phyloP scores from a whole-genome alignment of 129 eudicot genomes.

The Ambrosia trifida region DNA sequence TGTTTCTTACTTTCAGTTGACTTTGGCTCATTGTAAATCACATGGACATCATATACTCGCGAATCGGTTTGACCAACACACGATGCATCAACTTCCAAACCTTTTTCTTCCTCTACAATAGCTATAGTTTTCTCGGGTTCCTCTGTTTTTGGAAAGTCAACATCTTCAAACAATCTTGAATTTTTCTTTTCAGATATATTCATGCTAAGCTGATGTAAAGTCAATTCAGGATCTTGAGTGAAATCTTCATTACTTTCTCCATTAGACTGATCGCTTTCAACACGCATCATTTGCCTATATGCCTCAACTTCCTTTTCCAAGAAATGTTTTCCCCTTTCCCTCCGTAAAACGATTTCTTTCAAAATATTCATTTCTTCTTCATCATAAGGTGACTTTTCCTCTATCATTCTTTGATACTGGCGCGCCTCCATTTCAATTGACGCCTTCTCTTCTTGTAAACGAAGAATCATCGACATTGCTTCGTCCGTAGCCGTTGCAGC shows the following conservation, averaged over 20 bases:
- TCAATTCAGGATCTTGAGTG: constrained; percentile 51
- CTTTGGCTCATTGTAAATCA: constrained; percentile 40
- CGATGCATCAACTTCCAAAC: constrained; percentile 18
- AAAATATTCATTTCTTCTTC: constrained; percentile 88
- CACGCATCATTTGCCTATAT: constrained; percentile 48
- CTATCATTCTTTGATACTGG: constrained; percentile 81
- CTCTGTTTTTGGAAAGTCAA: too few relatives aligned
- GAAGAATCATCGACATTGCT: constrained; percentile 98
- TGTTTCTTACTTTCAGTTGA: constrained; percentile 17
- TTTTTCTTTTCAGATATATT: too few relatives aligned
- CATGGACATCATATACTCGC: constrained; percentile 68
- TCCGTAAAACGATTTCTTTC: constrained; percentile 73
- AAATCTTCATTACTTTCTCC: constrained; percentile 30
- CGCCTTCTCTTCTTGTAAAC: constrained; percentile 92
- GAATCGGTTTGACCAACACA: constrained; percentile 32
- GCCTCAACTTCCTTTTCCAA: constrained; percentile 85
- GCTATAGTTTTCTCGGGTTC: too few relatives aligned
- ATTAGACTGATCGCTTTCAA: constrained; percentile 39
- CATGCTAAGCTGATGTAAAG: constrained; percentile 46
- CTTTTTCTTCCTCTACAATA: constrained; percentile 39
- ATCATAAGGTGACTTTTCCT: constrained; percentile 33
- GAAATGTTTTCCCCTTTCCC: constrained; percentile 79
- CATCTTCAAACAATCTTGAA: too few relatives aligned
- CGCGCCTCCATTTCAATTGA: constrained; percentile 77
- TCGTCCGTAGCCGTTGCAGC: constrained; percentile 98